A percentile compares a stretch with the other conserved stretches of the same genome.
Evolutionary conservation across 768 basidiomycete genomes (phyloP).

Genomic region (Suillus bovinus): DNA sequence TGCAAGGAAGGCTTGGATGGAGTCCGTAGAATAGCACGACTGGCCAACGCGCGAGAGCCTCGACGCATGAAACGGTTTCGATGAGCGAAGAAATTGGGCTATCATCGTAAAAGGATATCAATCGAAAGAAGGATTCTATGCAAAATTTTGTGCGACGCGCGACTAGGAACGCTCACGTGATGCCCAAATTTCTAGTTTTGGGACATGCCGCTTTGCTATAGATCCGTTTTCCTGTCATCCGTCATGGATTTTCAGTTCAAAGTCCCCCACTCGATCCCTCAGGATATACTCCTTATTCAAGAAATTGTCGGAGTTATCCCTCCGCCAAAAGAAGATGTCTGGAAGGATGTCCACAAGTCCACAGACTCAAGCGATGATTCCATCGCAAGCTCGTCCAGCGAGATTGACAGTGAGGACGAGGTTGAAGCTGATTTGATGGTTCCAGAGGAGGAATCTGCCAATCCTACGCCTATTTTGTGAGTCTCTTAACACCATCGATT

Average conservation of each 20-base stretch:
- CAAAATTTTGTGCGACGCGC: slow-evolving; percentile 1
- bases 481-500: slow-evolving; percentile 14
- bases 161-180: slow-evolving; percentile 7
- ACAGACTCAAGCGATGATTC: slow-evolving; percentile 40
- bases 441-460: slow-evolving; percentile 39
- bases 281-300: slow-evolving; percentile 75
- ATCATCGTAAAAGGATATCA: slow-evolving; percentile 17
- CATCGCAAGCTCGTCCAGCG: slow-evolving; percentile 54
- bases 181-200: background rate
- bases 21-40: slow-evolving; percentile 49
- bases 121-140: background rate
- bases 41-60: slow-evolving; percentile 4
- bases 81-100: slow-evolving; percentile 10
- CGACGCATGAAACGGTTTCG: slow-evolving; percentile 4
- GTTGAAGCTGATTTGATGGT: slow-evolving; percentile 63
- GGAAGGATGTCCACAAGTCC: slow-evolving; percentile 6
- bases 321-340: background rate
- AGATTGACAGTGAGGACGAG: slow-evolving; percentile 68
- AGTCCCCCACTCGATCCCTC: slow-evolving; percentile 60
- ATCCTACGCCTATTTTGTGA: slow-evolving; percentile 22
- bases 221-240: background rate
- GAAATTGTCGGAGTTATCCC: slow-evolving; percentile 51
- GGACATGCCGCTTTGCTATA: background rate
- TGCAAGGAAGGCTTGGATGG: slow-evolving; percentile 62
- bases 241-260: slow-evolving; percentile 47